These are phyloP conservation scores for Lipomyces mesembrius DNA, from an alignment of 805 yeast species.

Conservation along the genomic window DNA sequence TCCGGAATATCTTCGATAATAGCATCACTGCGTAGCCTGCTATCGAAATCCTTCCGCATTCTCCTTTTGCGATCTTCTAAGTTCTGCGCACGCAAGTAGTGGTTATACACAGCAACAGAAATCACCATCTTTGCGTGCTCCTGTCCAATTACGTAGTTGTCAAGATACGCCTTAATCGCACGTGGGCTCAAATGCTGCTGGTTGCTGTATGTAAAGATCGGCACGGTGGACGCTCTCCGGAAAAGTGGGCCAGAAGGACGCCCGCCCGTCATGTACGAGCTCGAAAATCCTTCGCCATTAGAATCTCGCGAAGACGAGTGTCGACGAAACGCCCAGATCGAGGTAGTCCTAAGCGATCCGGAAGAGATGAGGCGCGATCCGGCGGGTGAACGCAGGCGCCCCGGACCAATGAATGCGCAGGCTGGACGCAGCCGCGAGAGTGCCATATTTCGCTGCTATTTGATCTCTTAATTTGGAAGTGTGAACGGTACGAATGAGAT, in stretches of 20 bases:
- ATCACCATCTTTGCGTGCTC: constrained; percentile 60
- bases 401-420: not conserved
- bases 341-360: not conserved
- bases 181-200: constrained; percentile 29
- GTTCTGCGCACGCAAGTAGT: constrained; percentile 50
- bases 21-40: constrained; percentile 25
- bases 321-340: not conserved
- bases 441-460: not conserved
- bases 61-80: constrained; percentile 23
- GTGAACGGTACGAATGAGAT: not conserved
- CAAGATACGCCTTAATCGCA: constrained; percentile 52
- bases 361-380: not conserved
- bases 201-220: constrained; percentile 4
- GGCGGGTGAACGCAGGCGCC: not conserved
- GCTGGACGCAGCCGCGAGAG: constrained; percentile 1
- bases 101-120: constrained; percentile 66
- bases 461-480: not conserved
- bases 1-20: constrained; percentile 5
- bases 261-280: constrained; percentile 22
- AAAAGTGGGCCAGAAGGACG: constrained; percentile 29
- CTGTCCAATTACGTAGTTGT: constrained; percentile 61
- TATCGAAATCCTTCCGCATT: constrained; percentile 20
- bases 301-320: constrained; percentile 22
- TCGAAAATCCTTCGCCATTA: constrained; percentile 22
- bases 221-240: constrained; percentile 12